Base-by-base conservation (phyloP, 345 rosid species). In the Pseudoturritis turrita region DNA sequence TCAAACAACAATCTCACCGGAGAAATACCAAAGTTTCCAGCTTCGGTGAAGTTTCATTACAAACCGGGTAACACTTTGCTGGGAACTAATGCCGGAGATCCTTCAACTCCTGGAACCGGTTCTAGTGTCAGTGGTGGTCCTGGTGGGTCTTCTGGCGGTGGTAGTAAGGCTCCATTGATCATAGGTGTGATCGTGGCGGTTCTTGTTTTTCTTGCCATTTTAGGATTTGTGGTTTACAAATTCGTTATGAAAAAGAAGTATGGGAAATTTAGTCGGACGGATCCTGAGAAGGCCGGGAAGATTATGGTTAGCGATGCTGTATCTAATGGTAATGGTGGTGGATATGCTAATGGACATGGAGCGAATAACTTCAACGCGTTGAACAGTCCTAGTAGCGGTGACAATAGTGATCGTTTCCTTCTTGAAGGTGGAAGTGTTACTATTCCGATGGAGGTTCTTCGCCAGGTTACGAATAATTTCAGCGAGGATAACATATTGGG, bases 1-100 rank as follows among this genome's bases (percentile, higher is more conserved):
- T 81, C 97, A 0, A 90, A 90, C 69, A 92, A 92, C 74, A 87
- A 92, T 69, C 88, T 92, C 57, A 72, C 44, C 1, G 94, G 97
- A 4, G 58, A 31, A 3, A 53, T 86, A 23, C 96, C 92, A 0
- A 17, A 43, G 44, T 87, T 90, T 57, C 61, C 83, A 0, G 4
- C 45, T 4, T 22, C 61, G 0, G 88, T 90, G 45, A 87, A 82
- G 79, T 65, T 88, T 35, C 43, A 4, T 5, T 36, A 68, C 54
- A 63, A 77, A 7, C 79, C 86, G 0, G 97, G 97, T 7, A 90
- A 90, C 69, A 10, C 72, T 64, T 67, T 73, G 23, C 64, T 88
- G 3, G 90, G 87, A 41, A 77, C 77, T 25, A 31, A 64, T 41
- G 45, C 76, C 52, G 84, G 78, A 44, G 79, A 53, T 54, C 4